Evolutionary conservation across 768 basidiomycete species (phyloP).

Genomic region (Pleurotus salmoneostramineus): DNA sequence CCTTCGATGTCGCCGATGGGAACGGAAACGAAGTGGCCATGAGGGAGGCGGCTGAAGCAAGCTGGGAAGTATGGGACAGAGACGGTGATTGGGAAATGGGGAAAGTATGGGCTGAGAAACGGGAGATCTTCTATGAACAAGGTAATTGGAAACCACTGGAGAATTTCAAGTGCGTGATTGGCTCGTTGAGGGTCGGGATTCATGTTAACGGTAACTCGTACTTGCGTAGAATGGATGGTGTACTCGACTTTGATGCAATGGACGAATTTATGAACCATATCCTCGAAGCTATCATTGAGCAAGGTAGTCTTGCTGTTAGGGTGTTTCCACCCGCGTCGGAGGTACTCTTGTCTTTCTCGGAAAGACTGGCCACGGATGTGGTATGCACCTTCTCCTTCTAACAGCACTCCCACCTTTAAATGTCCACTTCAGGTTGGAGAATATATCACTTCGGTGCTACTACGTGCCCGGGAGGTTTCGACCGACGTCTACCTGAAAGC

Average conservation of each 20-base stretch:
- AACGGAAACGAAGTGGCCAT: constrained; percentile 70
- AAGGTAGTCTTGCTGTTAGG: constrained; percentile 77
- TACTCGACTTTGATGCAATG: constrained; percentile 90
- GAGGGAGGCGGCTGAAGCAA: constrained; percentile 76
- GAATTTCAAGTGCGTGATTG: constrained; percentile 67
- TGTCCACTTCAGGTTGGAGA: constrained; percentile 62
- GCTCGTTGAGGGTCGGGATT: constrained; percentile 2
- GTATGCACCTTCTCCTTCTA: constrained; percentile 32
- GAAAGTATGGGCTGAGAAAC: constrained; percentile 93
- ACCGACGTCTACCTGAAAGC: constrained; percentile 75
- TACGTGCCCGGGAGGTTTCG: constrained; percentile 72
- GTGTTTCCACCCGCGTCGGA: constrained; percentile 82
- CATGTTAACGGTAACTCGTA: constrained; percentile 4
- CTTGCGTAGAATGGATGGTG: constrained; percentile 41
- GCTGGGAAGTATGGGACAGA: constrained; percentile 78
- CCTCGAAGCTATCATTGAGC: constrained; percentile 58
- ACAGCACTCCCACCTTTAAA: background rate
- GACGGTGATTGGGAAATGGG: constrained; percentile 85
- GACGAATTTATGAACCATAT: constrained; percentile 80
- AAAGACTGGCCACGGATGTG: constrained; percentile 82
- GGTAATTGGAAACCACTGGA: constrained; percentile 75
- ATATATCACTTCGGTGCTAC: constrained; percentile 76
- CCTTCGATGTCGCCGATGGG: constrained; percentile 85
- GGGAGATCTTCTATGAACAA: constrained; percentile 89
- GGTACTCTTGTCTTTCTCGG: constrained; percentile 79